A percentile compares a stretch with the other conserved stretches of the same genome.
Evolutionary conservation across 495 filamentous ascomycete species (phyloP).

Genomic region (Trichoderma reesei): DNA sequence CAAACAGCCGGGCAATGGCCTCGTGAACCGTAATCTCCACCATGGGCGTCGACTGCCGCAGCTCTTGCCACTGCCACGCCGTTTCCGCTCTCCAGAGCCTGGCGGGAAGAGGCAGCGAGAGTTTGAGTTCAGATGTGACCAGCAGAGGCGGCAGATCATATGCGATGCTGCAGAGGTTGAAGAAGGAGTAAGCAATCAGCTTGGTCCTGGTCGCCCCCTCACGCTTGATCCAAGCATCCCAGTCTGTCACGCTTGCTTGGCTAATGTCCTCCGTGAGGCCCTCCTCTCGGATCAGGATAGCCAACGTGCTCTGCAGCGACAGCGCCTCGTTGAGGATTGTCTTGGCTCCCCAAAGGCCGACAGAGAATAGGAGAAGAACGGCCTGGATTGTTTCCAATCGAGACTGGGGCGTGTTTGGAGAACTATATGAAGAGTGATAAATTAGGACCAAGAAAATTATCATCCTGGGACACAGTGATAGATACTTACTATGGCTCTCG

Average conservation of each 20-base stretch:
- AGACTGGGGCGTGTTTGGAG: conserved; percentile 41
- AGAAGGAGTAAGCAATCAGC: conserved; percentile 49
- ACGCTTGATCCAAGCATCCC: conserved; percentile 50
- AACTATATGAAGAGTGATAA: conserved; percentile 19
- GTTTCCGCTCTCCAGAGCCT: conserved; percentile 43
- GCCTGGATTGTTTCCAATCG: conserved; percentile 48
- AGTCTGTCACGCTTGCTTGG: conserved; percentile 29
- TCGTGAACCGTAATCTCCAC: conserved; percentile 42
- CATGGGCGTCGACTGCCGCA: conserved; percentile 29
- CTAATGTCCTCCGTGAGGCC: conserved; percentile 35
- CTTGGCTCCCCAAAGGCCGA: conserved; percentile 48
- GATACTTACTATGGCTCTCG: conserved; percentile 43
- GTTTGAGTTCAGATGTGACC: conserved; percentile 50
- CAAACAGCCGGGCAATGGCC: conserved; percentile 38
- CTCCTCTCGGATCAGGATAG: conserved; percentile 44
- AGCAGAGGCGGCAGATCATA: conserved; percentile 50
- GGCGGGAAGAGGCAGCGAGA: conserved; percentile 48
- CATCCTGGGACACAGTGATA: neutral
- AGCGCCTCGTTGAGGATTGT: conserved; percentile 48
- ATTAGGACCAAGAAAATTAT: conserved; percentile 22
- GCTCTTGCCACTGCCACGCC: conserved; percentile 41
- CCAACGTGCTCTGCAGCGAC: conserved; percentile 43
- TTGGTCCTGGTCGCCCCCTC: conserved; percentile 47
- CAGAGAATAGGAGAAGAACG: conserved; percentile 44
- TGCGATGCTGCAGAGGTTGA: conserved; percentile 48